These are phyloP conservation scores for Jamesozyma piceae DNA, from an alignment of 805 yeast genomes.

Conservation along the genomic window DNA sequence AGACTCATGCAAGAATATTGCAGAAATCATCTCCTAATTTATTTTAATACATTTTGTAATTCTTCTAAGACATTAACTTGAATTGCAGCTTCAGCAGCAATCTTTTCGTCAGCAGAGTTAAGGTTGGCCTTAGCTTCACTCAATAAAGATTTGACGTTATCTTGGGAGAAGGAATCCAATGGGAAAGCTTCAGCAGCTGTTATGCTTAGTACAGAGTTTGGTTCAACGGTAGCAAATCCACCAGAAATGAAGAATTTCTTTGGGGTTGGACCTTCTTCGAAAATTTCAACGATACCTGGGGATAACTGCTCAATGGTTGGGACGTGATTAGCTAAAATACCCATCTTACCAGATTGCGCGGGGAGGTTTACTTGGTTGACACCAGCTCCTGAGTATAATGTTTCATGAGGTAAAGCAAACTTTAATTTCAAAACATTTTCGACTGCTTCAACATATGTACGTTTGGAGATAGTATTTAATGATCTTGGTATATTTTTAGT, in stretches of 20 bases:
- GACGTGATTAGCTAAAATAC: constrained; percentile 95
- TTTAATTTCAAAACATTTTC: constrained; percentile 64
- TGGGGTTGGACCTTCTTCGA: constrained; percentile 59
- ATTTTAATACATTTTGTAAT: constrained; percentile 44
- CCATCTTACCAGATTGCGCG: constrained; percentile 89
- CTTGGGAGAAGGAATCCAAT: constrained; percentile 74
- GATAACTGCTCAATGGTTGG: constrained; percentile 93
- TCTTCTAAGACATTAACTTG: constrained; percentile 96
- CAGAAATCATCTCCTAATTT: too few relatives aligned
- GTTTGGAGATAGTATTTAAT: constrained; percentile 39
- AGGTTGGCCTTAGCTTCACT: constrained; percentile 92
- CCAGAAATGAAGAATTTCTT: constrained; percentile 87
- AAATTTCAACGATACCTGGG: constrained; percentile 91
- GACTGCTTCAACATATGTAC: constrained; percentile 77
- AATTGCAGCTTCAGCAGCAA: constrained; percentile 89
- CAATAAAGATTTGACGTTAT: constrained; percentile 67
- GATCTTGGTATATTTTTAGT: constrained; percentile 26
- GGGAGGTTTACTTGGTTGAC: constrained; percentile 85
- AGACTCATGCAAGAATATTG: too few relatives aligned
- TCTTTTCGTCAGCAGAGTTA: constrained; percentile 72
- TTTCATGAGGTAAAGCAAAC: constrained; percentile 81
- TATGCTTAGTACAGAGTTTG: constrained; percentile 82
- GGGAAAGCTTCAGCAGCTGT: constrained; percentile 94
- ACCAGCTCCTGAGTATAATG: constrained; percentile 42
- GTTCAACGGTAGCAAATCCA: constrained; percentile 93